Percentiles rank a stretch among this genome's conserved stretches.
Conservation (phyloP, 106 monocot species). For the Acanthochlamys bracteata region DNA sequence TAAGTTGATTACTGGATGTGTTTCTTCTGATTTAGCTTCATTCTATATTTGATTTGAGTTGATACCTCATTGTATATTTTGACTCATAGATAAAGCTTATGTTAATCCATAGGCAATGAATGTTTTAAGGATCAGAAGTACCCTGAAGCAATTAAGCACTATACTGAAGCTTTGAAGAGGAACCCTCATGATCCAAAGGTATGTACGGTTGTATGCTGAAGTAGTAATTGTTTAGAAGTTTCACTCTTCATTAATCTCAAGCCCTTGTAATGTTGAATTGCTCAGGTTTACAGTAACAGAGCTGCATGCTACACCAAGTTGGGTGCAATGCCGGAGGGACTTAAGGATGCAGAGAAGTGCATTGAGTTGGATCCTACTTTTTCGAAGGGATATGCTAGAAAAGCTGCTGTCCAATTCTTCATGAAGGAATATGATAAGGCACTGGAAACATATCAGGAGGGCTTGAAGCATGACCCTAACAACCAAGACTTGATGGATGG, state of each 20-base stretch:
- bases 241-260: too few relatives aligned
- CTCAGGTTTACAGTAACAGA: slow-evolving; percentile 87
- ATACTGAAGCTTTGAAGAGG: slow-evolving; percentile 85
- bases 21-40: too few relatives aligned
- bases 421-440: slow-evolving; percentile 99
- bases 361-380: slow-evolving; percentile 92
- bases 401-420: slow-evolving; percentile 87
- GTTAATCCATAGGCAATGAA: slow-evolving; percentile 54
- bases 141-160: slow-evolving; percentile 89
- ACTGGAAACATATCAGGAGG: slow-evolving; percentile 85
- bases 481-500: slow-evolving; percentile 84
- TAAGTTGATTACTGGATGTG: too few relatives aligned
- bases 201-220: slow-evolving; percentile 1
- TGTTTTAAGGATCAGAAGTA: slow-evolving; percentile 82
- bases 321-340: slow-evolving; percentile 81
- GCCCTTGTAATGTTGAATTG: not conserved
- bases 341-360: slow-evolving; percentile 97
- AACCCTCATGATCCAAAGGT: slow-evolving; percentile 88
- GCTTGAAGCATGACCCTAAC: slow-evolving; percentile 72
- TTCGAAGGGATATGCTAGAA: slow-evolving; percentile 83
- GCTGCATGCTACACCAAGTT: slow-evolving; percentile 97
- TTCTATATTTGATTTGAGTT: too few relatives aligned
- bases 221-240: too few relatives aligned
- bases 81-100: too few relatives aligned
- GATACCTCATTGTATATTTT: too few relatives aligned